Percentiles rank a stretch among this genome's conserved stretches.
phyloP scores from a whole-genome alignment of 768 basidiomycete genomes.

The Flagelloscypha sp. region DNA sequence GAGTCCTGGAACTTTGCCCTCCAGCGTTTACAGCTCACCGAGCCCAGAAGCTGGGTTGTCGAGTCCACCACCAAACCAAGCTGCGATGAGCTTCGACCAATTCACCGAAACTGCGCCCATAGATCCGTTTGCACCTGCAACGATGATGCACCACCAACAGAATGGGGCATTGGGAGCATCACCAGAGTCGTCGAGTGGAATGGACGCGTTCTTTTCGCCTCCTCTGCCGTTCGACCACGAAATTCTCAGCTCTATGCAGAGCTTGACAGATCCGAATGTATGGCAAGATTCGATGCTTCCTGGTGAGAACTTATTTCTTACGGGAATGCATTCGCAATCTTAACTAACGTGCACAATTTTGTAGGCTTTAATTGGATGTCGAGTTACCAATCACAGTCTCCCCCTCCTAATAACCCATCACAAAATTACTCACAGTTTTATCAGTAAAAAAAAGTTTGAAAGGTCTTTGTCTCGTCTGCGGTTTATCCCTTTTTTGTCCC shows the following conservation, averaged over 20 bases:
- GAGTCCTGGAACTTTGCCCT: too few relatives aligned
- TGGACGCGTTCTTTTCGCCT: conserved; percentile 41
- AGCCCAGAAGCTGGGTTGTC: too few relatives aligned
- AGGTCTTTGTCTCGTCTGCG: too few relatives aligned
- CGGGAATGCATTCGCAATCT: too few relatives aligned
- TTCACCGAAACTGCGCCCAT: conserved; percentile 33
- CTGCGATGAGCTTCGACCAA: conserved; percentile 38
- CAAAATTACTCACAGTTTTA: too few relatives aligned
- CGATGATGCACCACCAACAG: conserved; percentile 12
- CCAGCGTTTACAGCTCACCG: too few relatives aligned
- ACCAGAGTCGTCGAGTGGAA: conserved; percentile 13
- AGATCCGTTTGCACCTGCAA: conserved; percentile 32
- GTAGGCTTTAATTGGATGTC: conserved; percentile 30
- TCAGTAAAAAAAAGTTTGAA: too few relatives aligned
- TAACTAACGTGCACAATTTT: neutral
- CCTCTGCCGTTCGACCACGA: conserved; percentile 51
- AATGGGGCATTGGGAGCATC: conserved; percentile 9
- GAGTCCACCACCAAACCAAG: conserved; percentile 33
- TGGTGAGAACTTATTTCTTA: conserved; percentile 32
- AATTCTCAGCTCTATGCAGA: conserved; percentile 54
- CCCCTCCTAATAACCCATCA: conserved; percentile 11
- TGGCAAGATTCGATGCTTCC: conserved; percentile 52
- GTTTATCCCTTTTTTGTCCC: too few relatives aligned
- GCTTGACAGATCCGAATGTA: conserved; percentile 40
- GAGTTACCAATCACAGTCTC: conserved; percentile 23